Evolutionary conservation across 75 land plant genomes (phyloP), one percentile per base, ranked within the genome.

Genomic region (Selaginella moellendorffii): DNA sequence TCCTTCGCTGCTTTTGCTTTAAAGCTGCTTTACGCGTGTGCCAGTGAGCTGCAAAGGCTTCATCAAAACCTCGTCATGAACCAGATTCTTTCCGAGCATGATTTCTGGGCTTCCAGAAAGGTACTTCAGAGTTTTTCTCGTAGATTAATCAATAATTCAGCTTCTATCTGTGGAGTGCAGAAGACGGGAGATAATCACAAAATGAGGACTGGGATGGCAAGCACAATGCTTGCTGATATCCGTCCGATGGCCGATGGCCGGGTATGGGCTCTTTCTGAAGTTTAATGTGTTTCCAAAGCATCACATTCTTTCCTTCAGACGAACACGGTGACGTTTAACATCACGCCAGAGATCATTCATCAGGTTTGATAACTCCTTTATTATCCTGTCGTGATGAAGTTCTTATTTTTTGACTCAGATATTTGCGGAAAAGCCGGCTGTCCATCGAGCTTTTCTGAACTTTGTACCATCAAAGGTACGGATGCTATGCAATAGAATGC

Each of bases 371-470:
- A 31, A 28, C 54, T 5, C 46, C 46, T n/a, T 5, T 36, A 36
- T 14, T 36, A 5, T 36, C 5, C n/a, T n/a, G n/a, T n/a, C n/a
- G n/a, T n/a, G n/a, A n/a, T n/a, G n/a, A n/a, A n/a, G n/a, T n/a
- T n/a, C n/a, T n/a, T 51, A 53, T 26, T 12, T 30, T 10, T 63
- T 24, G 1, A 31, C 65, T 69, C 81, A 88, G 88, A 93, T 93
- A 54, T 93, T 93, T 77, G 82, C 97, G 56, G 89, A 90, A 78
- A 93, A 89, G 59, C 98, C 98, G 28, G 97, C 97, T 42, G 98
- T 93, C 61, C 98, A 90, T 51, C 74, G 79, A 31, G 98, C 98
- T 19, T 93, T 78, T 63, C 68, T 93, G 23, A 76, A 62, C 63
- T 75, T 63, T 69, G 98, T 93, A 21, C 97, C 98, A 12, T 65